Evolutionary conservation across 768 basidiomycete genomes (phyloP).

Genomic region (Dioszegia hungarica): DNA sequence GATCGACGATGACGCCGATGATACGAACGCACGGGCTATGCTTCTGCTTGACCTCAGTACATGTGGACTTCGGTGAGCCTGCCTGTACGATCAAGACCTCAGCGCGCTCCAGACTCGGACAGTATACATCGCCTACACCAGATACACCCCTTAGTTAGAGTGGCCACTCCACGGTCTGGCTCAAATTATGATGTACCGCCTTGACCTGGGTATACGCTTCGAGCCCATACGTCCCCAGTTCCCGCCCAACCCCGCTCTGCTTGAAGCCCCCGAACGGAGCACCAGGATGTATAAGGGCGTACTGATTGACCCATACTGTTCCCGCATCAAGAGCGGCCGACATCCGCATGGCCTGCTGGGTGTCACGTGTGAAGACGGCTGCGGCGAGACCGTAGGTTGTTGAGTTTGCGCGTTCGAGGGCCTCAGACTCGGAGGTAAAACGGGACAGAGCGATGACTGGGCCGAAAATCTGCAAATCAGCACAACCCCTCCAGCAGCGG

Average conservation of each 20-base stretch:
- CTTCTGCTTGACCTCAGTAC: too few relatives aligned
- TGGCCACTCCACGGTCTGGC: constrained; percentile 14
- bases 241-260: constrained; percentile 72
- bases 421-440: constrained; percentile 84
- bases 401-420: constrained; percentile 76
- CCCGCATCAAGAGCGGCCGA: constrained; percentile 75
- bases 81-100: too few relatives aligned
- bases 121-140: neutral
- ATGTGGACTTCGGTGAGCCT: too few relatives aligned
- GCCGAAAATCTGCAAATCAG: constrained; percentile 72
- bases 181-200: constrained; percentile 63
- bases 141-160: neutral
- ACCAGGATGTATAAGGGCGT: constrained; percentile 60
- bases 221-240: constrained; percentile 70
- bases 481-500: neutral
- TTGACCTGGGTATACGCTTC: constrained; percentile 62
- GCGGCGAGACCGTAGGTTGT: constrained; percentile 82
- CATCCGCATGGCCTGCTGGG: constrained; percentile 65
- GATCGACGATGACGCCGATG: neutral
- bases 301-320: constrained; percentile 79
- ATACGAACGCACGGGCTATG: too few relatives aligned
- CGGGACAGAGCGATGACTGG: constrained; percentile 79
- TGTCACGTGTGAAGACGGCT: constrained; percentile 74
- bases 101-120: neutral
- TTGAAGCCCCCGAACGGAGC: constrained; percentile 87